Evolutionary conservation across 495 filamentous ascomycete genomes (phyloP).

Genomic region (Penicillium diatomitis): DNA sequence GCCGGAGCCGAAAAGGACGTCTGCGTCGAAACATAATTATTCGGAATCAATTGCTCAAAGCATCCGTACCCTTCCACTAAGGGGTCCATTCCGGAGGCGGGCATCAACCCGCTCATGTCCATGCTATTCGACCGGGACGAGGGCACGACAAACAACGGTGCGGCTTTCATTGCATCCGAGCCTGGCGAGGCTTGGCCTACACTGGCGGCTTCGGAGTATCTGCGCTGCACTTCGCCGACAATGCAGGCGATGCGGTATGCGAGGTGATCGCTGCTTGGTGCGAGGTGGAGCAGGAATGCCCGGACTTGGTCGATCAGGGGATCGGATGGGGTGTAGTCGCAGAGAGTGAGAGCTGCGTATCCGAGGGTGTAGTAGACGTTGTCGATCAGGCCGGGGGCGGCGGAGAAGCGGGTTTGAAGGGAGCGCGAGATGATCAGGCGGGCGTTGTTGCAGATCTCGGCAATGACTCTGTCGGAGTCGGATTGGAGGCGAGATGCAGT

Average conservation of each 20-base stretch:
- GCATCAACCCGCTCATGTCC: slow-evolving; percentile 16
- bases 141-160: slow-evolving; percentile 6
- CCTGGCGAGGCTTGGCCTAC: slow-evolving; percentile 6
- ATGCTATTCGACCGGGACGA: slow-evolving; percentile 8
- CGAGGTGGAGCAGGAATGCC: slow-evolving; percentile 28
- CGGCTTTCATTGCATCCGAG: slow-evolving; percentile 4
- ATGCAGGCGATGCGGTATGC: slow-evolving; percentile 27
- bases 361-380: slow-evolving; percentile 31
- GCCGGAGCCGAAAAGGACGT: slow-evolving; percentile 4
- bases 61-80: slow-evolving; percentile 17
- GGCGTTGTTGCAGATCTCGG: slow-evolving; percentile 26
- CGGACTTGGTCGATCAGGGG: slow-evolving; percentile 31
- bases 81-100: slow-evolving; percentile 9
- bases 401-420: slow-evolving; percentile 24
- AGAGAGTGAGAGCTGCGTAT: slow-evolving; percentile 34
- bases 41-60: slow-evolving; percentile 17
- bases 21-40: slow-evolving; percentile 9
- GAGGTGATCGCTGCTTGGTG: slow-evolving; percentile 30
- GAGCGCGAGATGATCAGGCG: slow-evolving; percentile 28
- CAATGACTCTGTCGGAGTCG: slow-evolving; percentile 19
- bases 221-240: slow-evolving; percentile 20
- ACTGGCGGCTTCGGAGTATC: slow-evolving; percentile 14
- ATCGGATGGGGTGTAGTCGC: slow-evolving; percentile 29
- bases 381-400: slow-evolving; percentile 26
- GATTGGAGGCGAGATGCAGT: slow-evolving; percentile 22